Conservation (phyloP, 331 rosid genomes). For the Pyrus hybrid region DNA sequence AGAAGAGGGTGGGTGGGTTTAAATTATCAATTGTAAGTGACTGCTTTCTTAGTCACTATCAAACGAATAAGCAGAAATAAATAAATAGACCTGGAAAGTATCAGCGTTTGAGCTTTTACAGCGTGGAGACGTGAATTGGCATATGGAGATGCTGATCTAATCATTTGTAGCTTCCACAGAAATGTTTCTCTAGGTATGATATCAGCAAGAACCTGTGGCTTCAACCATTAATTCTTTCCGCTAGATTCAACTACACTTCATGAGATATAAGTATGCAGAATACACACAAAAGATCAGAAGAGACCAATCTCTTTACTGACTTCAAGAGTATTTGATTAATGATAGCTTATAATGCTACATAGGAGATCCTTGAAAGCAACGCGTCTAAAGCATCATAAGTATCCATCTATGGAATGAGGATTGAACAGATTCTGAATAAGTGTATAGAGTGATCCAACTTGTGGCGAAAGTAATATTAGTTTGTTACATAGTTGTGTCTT, state of each 20-base stretch:
- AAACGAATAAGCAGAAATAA: neutral
- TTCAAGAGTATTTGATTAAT: neutral
- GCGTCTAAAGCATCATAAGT: neutral
- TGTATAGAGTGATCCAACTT: neutral
- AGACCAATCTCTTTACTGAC: neutral
- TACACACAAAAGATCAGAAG: neutral
- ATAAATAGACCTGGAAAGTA: slow-evolving; percentile 62
- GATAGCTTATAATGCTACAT: neutral
- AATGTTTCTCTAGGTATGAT: slow-evolving; percentile 72
- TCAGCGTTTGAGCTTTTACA: slow-evolving; percentile 67
- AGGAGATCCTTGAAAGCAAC: neutral
- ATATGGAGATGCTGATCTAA: slow-evolving; percentile 66
- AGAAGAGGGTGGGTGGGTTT: neutral
- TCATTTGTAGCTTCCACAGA: slow-evolving; percentile 72
- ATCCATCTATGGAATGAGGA: neutral
- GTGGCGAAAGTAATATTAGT: neutral
- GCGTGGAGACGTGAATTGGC: slow-evolving; percentile 67
- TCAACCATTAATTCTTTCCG: slow-evolving; percentile 15
- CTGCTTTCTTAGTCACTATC: neutral
- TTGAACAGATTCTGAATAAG: too few species aligned
- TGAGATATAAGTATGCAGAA: neutral
- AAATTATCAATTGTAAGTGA: neutral
- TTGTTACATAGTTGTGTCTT: slow-evolving; percentile 20
- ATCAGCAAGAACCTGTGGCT: slow-evolving; percentile 63
- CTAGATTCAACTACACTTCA: neutral